A percentile compares a stretch with the other conserved stretches of the same genome.
These are phyloP conservation scores for Suhomyces choctaworum DNA, from an alignment of 1,139 yeast genomes.

Conservation along the genomic window DNA sequence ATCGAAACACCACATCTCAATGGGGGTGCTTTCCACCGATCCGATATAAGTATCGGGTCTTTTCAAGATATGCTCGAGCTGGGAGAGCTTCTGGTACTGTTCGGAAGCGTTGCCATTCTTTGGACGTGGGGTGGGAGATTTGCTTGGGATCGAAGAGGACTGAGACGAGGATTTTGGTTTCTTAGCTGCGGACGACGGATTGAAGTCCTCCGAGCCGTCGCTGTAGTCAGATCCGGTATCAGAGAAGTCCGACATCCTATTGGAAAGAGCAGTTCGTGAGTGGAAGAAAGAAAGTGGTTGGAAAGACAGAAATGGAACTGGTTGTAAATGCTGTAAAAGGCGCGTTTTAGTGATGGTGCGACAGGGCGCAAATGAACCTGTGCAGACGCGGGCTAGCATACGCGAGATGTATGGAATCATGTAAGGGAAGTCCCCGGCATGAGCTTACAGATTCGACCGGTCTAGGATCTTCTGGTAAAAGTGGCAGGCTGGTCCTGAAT, in stretches of 20 bases:
- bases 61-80: slow-evolving; percentile 91
- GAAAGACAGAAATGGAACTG: no score
- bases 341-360: no score
- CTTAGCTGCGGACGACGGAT: slow-evolving; percentile 2
- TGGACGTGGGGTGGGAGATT: slow-evolving; percentile 4
- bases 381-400: no score
- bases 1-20: slow-evolving; percentile 85
- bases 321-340: no score
- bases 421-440: no score
- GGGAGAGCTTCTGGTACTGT: slow-evolving; percentile 91
- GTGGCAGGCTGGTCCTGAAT: no score
- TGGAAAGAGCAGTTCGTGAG: background rate
- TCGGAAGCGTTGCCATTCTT: slow-evolving; percentile 50
- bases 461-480: no score
- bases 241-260: slow-evolving; percentile 8
- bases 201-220: slow-evolving; percentile 6
- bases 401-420: no score
- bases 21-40: slow-evolving; percentile 79
- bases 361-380: no score
- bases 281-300: no score
- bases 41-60: slow-evolving; percentile 99
- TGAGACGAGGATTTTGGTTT: slow-evolving; percentile 2
- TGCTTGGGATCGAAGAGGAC: slow-evolving; percentile 1
- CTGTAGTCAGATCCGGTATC: slow-evolving; percentile 5
- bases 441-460: no score